A percentile compares a stretch with the other conserved stretches of the same genome.
Evolutionary conservation across 1,284 basidiomycete genomes (phyloP).

Genomic region (Sanguinoderma infundibulare): DNA sequence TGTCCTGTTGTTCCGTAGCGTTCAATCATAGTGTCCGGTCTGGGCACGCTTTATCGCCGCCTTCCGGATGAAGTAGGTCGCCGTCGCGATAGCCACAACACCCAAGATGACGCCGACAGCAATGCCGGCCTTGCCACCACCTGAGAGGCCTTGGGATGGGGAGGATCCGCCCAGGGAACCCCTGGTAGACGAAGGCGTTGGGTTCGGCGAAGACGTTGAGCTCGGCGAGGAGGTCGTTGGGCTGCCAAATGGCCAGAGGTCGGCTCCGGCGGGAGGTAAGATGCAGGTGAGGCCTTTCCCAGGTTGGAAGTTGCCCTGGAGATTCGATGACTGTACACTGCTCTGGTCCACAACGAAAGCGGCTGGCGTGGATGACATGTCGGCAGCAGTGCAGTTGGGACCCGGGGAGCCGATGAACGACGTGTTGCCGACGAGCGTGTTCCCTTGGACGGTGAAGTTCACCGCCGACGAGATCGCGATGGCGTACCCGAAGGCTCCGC

Average conservation of each 20-base stretch:
- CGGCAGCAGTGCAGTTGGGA: conserved; percentile 65
- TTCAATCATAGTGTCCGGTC: conserved; percentile 7
- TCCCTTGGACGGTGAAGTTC: conserved; percentile 72
- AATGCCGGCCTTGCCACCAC: conserved; percentile 52
- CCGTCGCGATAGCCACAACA: conserved; percentile 44
- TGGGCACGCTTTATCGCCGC: conserved; percentile 39
- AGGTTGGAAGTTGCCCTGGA: conserved; percentile 57
- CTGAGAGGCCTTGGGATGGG: conserved; percentile 30
- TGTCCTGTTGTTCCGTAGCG: not conserved
- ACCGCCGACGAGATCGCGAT: conserved; percentile 68
- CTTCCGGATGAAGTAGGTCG: conserved; percentile 54
- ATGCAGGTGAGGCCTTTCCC: conserved; percentile 69
- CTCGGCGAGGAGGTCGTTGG: conserved; percentile 16
- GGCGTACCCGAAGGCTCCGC: conserved; percentile 75
- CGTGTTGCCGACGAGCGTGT: conserved; percentile 70
- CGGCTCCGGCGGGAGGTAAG: conserved; percentile 65
- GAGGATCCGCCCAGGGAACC: not conserved
- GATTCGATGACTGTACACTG: conserved; percentile 43
- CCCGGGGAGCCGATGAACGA: conserved; percentile 78
- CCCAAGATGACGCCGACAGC: conserved; percentile 57
- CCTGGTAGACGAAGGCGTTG: not conserved
- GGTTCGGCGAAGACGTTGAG: too few species aligned
- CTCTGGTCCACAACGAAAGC: conserved; percentile 62
- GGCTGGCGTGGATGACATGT: conserved; percentile 54
- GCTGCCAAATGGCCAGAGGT: conserved; percentile 73